phyloP scores from a whole-genome alignment of 1,139 yeast species.

The Suhomyces bribrorum region DNA sequence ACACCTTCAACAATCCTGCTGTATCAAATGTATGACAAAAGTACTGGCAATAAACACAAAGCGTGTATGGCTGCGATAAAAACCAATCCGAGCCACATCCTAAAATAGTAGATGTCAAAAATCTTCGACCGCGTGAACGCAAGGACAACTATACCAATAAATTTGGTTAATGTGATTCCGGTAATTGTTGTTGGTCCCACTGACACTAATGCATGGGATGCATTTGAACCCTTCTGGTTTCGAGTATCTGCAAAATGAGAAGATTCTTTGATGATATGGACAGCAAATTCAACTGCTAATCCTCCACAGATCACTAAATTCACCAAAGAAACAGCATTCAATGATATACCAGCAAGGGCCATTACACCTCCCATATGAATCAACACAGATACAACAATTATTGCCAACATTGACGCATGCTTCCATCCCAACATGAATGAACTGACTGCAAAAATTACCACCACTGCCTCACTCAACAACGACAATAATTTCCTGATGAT shows the following conservation, averaged over 20 bases:
- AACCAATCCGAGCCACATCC: conserved; percentile 93
- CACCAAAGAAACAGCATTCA: conserved; percentile 88
- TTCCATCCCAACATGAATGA: conserved; percentile 66
- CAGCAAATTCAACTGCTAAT: conserved; percentile 88
- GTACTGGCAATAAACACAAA: conserved; percentile 72
- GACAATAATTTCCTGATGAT: conserved; percentile 58
- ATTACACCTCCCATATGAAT: conserved; percentile 78
- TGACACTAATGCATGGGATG: conserved; percentile 62
- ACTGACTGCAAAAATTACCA: conserved; percentile 56
- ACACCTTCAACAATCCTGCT: no score
- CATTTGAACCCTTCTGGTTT: conserved; percentile 26
- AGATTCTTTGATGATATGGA: conserved; percentile 81
- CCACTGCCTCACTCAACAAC: conserved; percentile 57
- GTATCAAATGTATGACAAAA: conserved; percentile 32
- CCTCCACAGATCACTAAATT: conserved; percentile 90
- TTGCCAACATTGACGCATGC: conserved; percentile 53
- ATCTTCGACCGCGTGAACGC: conserved; percentile 86
- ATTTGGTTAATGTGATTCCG: conserved; percentile 87
- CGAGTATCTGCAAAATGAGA: not conserved
- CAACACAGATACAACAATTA: conserved; percentile 65
- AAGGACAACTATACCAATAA: conserved; percentile 82
- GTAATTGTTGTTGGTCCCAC: conserved; percentile 88
- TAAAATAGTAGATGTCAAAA: conserved; percentile 86
- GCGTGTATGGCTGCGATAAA: conserved; percentile 77
- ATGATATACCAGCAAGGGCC: conserved; percentile 71